These are phyloP conservation scores for Aspergillus steynii DNA, from an alignment of 495 filamentous ascomycete species.

Conservation along the genomic window DNA sequence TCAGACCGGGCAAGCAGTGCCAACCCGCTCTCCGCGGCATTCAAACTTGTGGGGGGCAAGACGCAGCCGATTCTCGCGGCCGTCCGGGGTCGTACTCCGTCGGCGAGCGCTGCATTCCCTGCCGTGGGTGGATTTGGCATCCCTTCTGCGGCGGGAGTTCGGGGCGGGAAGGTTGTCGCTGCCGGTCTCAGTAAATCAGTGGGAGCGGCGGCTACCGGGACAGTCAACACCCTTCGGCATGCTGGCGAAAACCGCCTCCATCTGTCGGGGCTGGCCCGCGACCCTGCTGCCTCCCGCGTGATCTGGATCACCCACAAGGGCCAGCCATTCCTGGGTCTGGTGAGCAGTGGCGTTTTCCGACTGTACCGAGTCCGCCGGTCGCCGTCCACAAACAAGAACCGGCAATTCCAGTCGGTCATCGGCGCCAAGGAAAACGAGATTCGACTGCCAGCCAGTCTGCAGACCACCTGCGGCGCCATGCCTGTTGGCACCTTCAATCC, in stretches of 20 bases:
- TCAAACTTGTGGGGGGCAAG: slow-evolving; percentile 52
- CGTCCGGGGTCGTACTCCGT: slow-evolving; percentile 51
- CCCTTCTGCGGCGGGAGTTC: slow-evolving; percentile 66
- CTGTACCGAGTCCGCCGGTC: slow-evolving; percentile 63
- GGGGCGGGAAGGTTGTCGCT: slow-evolving; percentile 75
- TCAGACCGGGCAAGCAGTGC: slow-evolving; percentile 54
- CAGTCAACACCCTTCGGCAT: slow-evolving; percentile 77
- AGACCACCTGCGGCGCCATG: slow-evolving; percentile 39
- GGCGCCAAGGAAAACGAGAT: slow-evolving; percentile 64
- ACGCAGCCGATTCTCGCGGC: slow-evolving; percentile 62
- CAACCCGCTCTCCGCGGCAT: slow-evolving; percentile 65
- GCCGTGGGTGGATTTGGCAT: slow-evolving; percentile 49
- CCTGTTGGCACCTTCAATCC: slow-evolving; percentile 31
- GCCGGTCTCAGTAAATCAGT: slow-evolving; percentile 82
- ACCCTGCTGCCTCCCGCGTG: slow-evolving; percentile 43
- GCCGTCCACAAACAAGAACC: slow-evolving; percentile 38
- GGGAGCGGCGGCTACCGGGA: slow-evolving; percentile 76
- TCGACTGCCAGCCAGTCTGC: slow-evolving; percentile 52
- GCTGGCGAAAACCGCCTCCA: slow-evolving; percentile 82
- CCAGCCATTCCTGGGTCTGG: slow-evolving; percentile 35
- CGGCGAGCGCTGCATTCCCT: slow-evolving; percentile 49
- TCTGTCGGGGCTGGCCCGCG: slow-evolving; percentile 56
- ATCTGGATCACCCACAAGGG: slow-evolving; percentile 42
- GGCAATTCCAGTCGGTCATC: slow-evolving; percentile 52
- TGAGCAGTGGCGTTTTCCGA: slow-evolving; percentile 53